Base-by-base conservation (phyloP, 805 yeast species). In the Scheffersomyces stipitis region DNA sequence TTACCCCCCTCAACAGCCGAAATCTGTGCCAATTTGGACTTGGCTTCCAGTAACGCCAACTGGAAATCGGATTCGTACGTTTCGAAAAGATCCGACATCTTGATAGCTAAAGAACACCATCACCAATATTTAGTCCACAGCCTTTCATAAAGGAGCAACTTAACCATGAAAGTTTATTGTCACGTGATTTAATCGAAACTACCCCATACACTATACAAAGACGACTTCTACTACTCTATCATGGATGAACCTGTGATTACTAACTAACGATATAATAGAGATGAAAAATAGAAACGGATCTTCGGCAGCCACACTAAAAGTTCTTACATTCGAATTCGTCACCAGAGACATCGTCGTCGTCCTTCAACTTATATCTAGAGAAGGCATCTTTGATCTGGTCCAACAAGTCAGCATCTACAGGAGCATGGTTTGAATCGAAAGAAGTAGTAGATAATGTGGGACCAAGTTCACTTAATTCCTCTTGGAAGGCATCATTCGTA, bases 21-120 rank as follows among this genome's bases (percentile, higher is more conserved):
- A 9, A 80, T 71, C 44, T 77, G 78, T 10, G 73, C 69, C 28
- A 86, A 64, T 52, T 81, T 83, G 48, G 81, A 78, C 48, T 75
- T 76, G 23, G 88, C 82, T 46, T 86, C 95, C 34, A 78, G 77
- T 43, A 74, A 71, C 2, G 89, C 79, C 44, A 84, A 71, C 54
- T 81, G 80, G 60, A 80, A 79, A 54, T 87, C 96, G 2, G 81
- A 56, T 50, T 84, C 90, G 58, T 83, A 83, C 26, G 76, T 73
- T 16, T 69, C 63, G 53, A 83, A 81, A 52, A 81, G 61, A 18
- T 80, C 83, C 1, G 81, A 62, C 70, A 64, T 65, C 60, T 18
- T 15, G 31, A 17, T 28, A 15, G n/a, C 31, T 6, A 15, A 28
- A n/a, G n/a, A n/a, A n/a, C n/a, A n/a, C n/a, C n/a, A n/a, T n/a